phyloP scores from a whole-genome alignment of 2,329 filamentous ascomycete genomes.

The Pseudogymnoascus sp. region DNA sequence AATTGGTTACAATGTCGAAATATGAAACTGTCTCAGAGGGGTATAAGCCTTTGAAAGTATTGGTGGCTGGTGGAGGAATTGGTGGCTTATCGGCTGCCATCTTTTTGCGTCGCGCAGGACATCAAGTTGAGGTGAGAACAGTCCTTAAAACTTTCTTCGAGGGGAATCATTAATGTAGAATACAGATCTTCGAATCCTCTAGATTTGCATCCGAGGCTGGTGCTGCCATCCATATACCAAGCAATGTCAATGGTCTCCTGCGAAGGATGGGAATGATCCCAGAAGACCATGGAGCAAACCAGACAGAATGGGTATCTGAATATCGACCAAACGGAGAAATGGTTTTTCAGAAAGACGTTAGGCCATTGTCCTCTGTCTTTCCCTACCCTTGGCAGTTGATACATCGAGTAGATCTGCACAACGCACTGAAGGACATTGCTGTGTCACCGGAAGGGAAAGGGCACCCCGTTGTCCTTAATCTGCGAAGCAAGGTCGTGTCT shows the following conservation, averaged over 20 bases:
- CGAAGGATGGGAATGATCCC: slow-evolving; percentile 36
- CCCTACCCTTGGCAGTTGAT: slow-evolving; percentile 39
- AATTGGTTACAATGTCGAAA: not conserved
- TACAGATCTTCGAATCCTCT: slow-evolving; percentile 49
- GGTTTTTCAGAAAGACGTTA: slow-evolving; percentile 23
- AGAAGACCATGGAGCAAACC: slow-evolving; percentile 32
- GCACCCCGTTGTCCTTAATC: slow-evolving; percentile 33
- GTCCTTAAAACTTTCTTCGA: not conserved
- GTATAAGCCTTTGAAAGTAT: not conserved
- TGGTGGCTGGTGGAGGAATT: slow-evolving; percentile 32
- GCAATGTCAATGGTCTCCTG: slow-evolving; percentile 54
- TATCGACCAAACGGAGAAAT: slow-evolving; percentile 32
- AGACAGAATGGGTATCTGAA: slow-evolving; percentile 28
- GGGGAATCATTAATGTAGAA: not conserved
- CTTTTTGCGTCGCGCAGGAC: slow-evolving; percentile 44
- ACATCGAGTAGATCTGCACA: slow-evolving; percentile 37
- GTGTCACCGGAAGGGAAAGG: slow-evolving; percentile 29
- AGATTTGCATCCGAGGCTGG: slow-evolving; percentile 49
- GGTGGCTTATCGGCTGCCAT: slow-evolving; percentile 44
- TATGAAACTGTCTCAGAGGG: not conserved
- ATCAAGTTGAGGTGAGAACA: slow-evolving; percentile 31
- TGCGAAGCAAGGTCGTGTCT: slow-evolving; percentile 36
- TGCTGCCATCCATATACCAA: slow-evolving; percentile 55
- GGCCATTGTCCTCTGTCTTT: slow-evolving; percentile 28
- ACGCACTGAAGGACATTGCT: slow-evolving; percentile 29